Base-by-base conservation (phyloP, 139 green algal genomes). In the Penium margaritaceum region DNA sequence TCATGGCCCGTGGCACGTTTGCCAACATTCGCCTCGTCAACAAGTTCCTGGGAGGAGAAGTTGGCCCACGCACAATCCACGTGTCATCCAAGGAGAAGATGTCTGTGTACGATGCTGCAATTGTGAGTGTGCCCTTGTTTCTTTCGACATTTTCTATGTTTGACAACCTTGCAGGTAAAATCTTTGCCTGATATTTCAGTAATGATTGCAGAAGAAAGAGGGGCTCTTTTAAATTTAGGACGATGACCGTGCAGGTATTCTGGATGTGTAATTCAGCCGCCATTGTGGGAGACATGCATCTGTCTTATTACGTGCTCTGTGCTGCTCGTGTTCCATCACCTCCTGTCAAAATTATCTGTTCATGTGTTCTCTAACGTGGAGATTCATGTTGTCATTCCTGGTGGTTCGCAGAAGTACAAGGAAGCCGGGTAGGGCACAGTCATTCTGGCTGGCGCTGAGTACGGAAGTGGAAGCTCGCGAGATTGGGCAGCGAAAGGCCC, bases 401-500 rank as follows among this genome's bases (percentile, higher is more conserved):
- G n/a, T n/a, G n/a, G n/a, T n/a, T n/a, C n/a, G 19, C 71, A 78
- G 73, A 77, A 67, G 14, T 84, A 84, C 75, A 79, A 75, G 78
- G 33, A 79, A 32, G 78, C 74, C 38, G 78, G 76, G 15, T 47
- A n/a, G 15, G 30, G 30, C 30, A 63, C 68, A 37, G 62, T 84
- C 39, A 74, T 84, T 15, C 35, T 84, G 24, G 78, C 78, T 19
- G 78, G 78, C 54, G 66, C 53, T 32, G 78, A 84, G 54, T 84
- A 84, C 68, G 78, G 78, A 46, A 74, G n/a, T 54, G 75, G 74
- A 47, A 68, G 43, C 51, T 83, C 74, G 15, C 74, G 74, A 17
- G 78, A 83, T 62, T 84, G 78, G 78, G 75, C 75, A 34, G 78
- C 78, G 14, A 84, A 83, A 65, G 78, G 74, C 15, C 81, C 78